These are phyloP conservation scores for Nemania serpens DNA, from an alignment of 2,329 filamentous ascomycete species.

Conservation along the genomic window DNA sequence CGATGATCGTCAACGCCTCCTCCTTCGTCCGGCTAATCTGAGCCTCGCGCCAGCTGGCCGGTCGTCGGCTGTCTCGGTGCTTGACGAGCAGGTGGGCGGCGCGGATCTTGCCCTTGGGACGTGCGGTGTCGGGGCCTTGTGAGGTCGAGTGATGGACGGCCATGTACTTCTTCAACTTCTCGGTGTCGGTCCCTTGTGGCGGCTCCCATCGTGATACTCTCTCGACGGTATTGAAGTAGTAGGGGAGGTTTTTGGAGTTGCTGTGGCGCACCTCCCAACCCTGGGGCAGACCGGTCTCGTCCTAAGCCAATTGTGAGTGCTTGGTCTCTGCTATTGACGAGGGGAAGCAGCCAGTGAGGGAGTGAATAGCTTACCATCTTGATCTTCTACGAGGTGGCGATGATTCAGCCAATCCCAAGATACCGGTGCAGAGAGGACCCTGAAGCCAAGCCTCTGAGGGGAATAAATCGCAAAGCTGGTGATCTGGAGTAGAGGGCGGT, in stretches of 20 bases:
- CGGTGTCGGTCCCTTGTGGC: constrained; percentile 82
- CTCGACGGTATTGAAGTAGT: constrained; percentile 91
- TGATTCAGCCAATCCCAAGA: background rate
- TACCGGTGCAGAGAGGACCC: too few relatives aligned
- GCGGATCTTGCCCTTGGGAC: constrained; percentile 80
- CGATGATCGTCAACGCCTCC: constrained; percentile 79
- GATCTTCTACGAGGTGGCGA: constrained; percentile 3
- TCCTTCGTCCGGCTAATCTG: constrained; percentile 88
- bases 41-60: constrained; percentile 90
- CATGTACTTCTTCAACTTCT: constrained; percentile 95
- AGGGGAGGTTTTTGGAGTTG: constrained; percentile 97
- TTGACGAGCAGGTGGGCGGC: constrained; percentile 93
- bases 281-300: constrained; percentile 78
- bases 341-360: background rate
- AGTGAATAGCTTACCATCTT: constrained; percentile 25
- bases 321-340: background rate
- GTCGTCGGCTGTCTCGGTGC: constrained; percentile 84
- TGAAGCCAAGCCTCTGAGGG: too few relatives aligned
- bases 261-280: constrained; percentile 97
- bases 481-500: background rate
- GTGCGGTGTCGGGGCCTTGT: constrained; percentile 47
- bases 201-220: constrained; percentile 97
- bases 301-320: constrained; percentile 45
- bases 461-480: background rate
- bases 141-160: constrained; percentile 76